phyloP scores from a whole-genome alignment of 257 asterid species.

The Perilla frutescens region DNA sequence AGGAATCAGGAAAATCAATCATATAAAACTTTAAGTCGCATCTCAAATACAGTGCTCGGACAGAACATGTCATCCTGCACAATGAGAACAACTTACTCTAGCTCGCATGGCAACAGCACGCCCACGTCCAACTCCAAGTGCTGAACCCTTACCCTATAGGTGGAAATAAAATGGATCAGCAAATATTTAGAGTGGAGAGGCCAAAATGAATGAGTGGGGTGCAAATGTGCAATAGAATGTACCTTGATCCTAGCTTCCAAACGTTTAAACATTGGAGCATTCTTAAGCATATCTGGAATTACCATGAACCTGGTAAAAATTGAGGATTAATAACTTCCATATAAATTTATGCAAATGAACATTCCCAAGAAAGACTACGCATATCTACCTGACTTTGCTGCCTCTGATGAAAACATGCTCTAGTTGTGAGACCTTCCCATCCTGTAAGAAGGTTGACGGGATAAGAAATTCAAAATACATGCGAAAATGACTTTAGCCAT shows the following conservation, averaged over 20 bases:
- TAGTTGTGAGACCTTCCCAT: conserved; percentile 87
- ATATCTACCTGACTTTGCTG: conserved; percentile 85
- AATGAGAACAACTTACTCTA: conserved; percentile 56
- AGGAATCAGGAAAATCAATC: conserved; percentile 24
- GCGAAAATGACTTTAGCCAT: not conserved
- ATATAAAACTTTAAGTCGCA: not conserved
- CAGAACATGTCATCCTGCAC: conserved; percentile 3
- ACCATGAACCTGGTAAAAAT: conserved; percentile 73
- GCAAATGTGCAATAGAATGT: conserved; percentile 2
- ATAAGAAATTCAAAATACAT: conserved; percentile 20
- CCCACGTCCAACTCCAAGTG: conserved; percentile 96
- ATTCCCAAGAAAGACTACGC: not conserved
- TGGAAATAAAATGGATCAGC: conserved; percentile 33
- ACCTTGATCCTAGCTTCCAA: conserved; percentile 97
- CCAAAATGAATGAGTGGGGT: conserved; percentile 34
- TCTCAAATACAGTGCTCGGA: not conserved
- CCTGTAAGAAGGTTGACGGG: conserved; percentile 51
- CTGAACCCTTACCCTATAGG: conserved; percentile 81
- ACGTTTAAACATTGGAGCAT: conserved; percentile 98
- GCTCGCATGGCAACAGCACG: conserved; percentile 95
- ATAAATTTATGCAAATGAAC: conserved; percentile 19
- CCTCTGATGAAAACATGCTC: conserved; percentile 98
- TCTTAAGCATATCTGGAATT: conserved; percentile 86
- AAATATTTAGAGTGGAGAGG: not conserved
- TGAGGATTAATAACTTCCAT: conserved; percentile 8